Evolutionary conservation across 257 asterid species (phyloP).

Genomic region (Leptodermis oblonga): DNA sequence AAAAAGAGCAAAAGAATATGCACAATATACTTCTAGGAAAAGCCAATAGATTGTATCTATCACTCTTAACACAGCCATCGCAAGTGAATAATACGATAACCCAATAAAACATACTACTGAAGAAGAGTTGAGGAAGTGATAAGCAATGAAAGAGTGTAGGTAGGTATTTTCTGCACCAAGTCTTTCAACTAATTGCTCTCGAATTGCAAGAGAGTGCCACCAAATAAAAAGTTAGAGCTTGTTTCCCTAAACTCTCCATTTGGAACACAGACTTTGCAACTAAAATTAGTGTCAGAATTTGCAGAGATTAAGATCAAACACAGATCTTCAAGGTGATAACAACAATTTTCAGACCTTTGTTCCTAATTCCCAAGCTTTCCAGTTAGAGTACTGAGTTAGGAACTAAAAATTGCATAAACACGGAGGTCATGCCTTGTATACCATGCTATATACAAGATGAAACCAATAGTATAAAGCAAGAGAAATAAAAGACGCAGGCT

Average conservation of each 20-base stretch:
- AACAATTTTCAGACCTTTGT: too few relatives aligned
- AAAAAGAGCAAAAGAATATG: background rate
- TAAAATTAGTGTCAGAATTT: too few relatives aligned
- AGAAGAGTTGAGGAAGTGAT: background rate
- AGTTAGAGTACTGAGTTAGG: too few relatives aligned
- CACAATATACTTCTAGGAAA: background rate
- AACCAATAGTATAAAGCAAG: too few relatives aligned
- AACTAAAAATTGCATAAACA: background rate
- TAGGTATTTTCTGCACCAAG: too few relatives aligned
- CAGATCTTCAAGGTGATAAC: too few relatives aligned
- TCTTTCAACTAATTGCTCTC: background rate
- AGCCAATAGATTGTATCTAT: background rate
- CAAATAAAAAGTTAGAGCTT: background rate
- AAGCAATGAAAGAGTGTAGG: too few relatives aligned
- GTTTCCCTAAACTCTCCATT: too few relatives aligned
- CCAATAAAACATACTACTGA: background rate
- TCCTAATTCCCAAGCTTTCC: background rate
- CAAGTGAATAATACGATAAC: background rate
- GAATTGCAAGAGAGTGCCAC: background rate
- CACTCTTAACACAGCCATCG: background rate
- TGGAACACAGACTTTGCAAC: too few relatives aligned
- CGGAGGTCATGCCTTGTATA: background rate
- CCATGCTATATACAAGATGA: too few relatives aligned
- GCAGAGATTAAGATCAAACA: too few relatives aligned
- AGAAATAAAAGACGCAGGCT: too few relatives aligned